These are phyloP conservation scores for Starmerella bombicola DNA, from an alignment of 805 yeast species.

Conservation along the genomic window DNA sequence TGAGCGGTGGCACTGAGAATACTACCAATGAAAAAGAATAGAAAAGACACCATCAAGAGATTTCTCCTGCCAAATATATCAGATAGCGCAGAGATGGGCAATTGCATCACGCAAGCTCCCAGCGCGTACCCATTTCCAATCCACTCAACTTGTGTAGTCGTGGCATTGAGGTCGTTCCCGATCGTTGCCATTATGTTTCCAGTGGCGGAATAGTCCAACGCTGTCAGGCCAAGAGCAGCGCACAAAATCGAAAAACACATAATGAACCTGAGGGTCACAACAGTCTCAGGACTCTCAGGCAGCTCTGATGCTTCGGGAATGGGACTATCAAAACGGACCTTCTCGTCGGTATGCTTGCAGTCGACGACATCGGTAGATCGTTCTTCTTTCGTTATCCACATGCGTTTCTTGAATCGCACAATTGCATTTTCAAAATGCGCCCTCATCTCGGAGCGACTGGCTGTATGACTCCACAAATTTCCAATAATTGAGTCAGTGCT, in stretches of 20 bases:
- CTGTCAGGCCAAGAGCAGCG: slow-evolving; percentile 9
- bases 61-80: slow-evolving; percentile 35
- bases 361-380: no score
- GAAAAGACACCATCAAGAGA: slow-evolving; percentile 37
- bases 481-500: no score
- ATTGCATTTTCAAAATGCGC: no score
- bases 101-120: slow-evolving; percentile 19
- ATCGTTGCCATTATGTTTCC: slow-evolving; percentile 19
- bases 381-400: no score
- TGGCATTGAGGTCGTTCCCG: slow-evolving; percentile 19
- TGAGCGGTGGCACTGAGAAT: slow-evolving; percentile 43
- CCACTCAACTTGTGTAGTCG: slow-evolving; percentile 26
- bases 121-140: slow-evolving; percentile 25
- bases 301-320: no score
- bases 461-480: no score
- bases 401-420: no score
- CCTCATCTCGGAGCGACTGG: no score
- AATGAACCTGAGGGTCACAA: neutral
- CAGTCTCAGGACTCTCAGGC: no score
- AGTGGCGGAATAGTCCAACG: slow-evolving; percentile 20
- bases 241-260: slow-evolving; percentile 5
- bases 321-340: no score
- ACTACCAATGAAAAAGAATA: slow-evolving; percentile 51
- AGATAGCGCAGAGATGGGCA: slow-evolving; percentile 21
- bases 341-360: no score